Base-by-base conservation (phyloP, 805 yeast genomes). In the Nakazawaea pomicola region DNA sequence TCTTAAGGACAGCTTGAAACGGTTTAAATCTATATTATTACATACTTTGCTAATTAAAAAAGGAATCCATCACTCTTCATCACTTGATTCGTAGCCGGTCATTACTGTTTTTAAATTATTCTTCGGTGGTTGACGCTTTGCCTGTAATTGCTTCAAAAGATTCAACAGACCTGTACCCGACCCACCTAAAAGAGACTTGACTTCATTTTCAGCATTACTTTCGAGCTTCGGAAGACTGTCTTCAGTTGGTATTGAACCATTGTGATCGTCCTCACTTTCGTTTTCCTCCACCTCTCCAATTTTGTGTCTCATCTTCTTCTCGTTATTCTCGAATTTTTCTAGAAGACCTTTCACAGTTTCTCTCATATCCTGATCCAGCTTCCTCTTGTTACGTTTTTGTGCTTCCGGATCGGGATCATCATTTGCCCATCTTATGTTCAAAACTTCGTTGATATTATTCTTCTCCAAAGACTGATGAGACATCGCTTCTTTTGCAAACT, bases 401-500 rank as follows among this genome's bases (percentile, higher is more conserved):
- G 86, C 80, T 4, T 60, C 61, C 0, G 93, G 93, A 53, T 82
- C 83, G 2, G 95, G 95, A 57, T 88, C 95, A 32, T 84, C 91
- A 46, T 76, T 78, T 0, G 97, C 95, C 98, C 98, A 90, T 48
- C 86, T 71, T 1, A 90, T 75, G 45, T 70, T 74, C 33, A 90
- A 60, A 0, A 80, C 72, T 47, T 84, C 95, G 43, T 74, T 72
- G 32, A 73, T 78, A 39, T 80, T 72, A 4, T 46, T 51, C 18
- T 49, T 50, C 18, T 50, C 57, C 6, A 90, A 57, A 7, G 84
- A 72, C 57, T 91, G 98, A 33, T 81, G 80, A 29, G 82, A 76
- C 96, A 91, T 87, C 1, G 95, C 95, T 58, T 91, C 98, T 53
- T 87, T 86, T 0, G 96, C 96, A 67, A 91, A 93, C 58, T 91